A percentile compares a stretch with the other conserved stretches of the same genome.
phyloP scores from a whole-genome alignment of 2,329 filamentous ascomycete species.

The Calonectria multiphialidica region DNA sequence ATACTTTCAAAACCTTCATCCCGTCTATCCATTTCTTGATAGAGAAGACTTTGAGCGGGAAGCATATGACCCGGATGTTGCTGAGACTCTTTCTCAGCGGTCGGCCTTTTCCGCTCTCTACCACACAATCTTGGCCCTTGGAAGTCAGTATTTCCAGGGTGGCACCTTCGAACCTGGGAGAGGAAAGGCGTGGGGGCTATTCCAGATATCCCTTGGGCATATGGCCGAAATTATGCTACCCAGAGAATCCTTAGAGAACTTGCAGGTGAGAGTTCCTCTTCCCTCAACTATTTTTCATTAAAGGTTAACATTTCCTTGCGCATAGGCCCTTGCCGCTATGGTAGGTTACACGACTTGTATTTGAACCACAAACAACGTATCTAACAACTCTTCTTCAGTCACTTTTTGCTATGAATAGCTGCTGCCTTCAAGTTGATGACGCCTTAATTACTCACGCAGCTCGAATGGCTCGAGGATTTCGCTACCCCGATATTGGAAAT shows the following conservation, averaged over 20 bases:
- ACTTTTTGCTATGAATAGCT: constrained; percentile 50
- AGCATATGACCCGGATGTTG: not conserved
- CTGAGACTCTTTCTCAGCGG: not conserved
- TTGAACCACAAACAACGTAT: not conserved
- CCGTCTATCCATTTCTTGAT: constrained; percentile 52
- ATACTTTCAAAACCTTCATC: constrained; percentile 52
- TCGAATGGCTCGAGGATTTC: constrained; percentile 47
- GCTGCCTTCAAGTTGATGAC: constrained; percentile 49
- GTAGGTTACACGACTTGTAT: not conserved
- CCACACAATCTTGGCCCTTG: constrained; percentile 47
- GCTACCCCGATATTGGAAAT: constrained; percentile 43
- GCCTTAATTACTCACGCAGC: constrained; percentile 48
- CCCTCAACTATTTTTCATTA: too few relatives aligned
- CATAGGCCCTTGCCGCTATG: not conserved
- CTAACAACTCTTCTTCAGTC: constrained; percentile 34
- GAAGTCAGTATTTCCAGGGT: constrained; percentile 46
- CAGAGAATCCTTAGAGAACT: constrained; percentile 5
- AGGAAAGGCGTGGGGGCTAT: constrained; percentile 35
- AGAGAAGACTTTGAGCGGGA: constrained; percentile 13
- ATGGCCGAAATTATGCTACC: constrained; percentile 28
- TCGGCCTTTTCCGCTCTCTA: constrained; percentile 50
- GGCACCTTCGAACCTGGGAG: constrained; percentile 31
- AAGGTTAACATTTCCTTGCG: not conserved
- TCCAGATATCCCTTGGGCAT: constrained; percentile 32
- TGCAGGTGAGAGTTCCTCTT: not conserved